Percentiles rank a stretch among this genome's conserved stretches.
Conservation (phyloP, 345 rosid species). For the Populus nigra region DNA sequence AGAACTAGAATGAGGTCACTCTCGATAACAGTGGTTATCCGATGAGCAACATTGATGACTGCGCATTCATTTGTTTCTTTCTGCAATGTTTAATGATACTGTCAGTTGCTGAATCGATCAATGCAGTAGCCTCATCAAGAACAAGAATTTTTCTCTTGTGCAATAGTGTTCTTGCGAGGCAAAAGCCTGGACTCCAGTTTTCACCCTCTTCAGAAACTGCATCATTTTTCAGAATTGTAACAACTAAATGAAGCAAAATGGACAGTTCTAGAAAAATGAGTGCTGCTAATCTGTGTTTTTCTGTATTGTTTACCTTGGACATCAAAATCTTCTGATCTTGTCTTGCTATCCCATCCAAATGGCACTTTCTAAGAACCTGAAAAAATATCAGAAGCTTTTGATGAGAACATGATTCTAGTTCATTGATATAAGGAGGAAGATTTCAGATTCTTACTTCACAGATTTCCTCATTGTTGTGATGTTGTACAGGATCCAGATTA, state of each 20-base stretch:
- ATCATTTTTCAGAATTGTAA: background rate
- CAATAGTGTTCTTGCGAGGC: conserved; percentile 52
- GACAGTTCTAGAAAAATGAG: background rate
- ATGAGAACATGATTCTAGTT: too few species aligned
- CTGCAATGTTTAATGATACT: too few species aligned
- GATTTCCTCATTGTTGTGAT: conserved; percentile 47
- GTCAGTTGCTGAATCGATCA: conserved; percentile 46
- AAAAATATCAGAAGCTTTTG: background rate
- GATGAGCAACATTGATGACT: too few species aligned
- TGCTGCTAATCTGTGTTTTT: conserved; percentile 35
- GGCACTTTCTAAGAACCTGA: conserved; percentile 63
- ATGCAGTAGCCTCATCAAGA: conserved; percentile 67
- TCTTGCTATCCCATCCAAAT: conserved; percentile 55
- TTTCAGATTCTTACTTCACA: conserved; percentile 20
- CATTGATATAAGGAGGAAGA: background rate
- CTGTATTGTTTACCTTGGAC: too few species aligned
- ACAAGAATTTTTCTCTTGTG: conserved; percentile 56
- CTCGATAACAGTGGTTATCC: too few species aligned
- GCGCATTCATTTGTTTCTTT: too few species aligned
- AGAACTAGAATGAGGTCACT: conserved; percentile 47
- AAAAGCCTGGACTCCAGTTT: conserved; percentile 68
- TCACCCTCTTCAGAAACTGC: conserved; percentile 55
- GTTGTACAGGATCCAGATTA: conserved; percentile 64
- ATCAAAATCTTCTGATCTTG: conserved; percentile 37
- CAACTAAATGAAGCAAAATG: background rate